Evolutionary conservation across 371 early-diverging fungal genomes (phyloP), one percentile per base, ranked within the genome.

Genomic region (Mortierella sp.): DNA sequence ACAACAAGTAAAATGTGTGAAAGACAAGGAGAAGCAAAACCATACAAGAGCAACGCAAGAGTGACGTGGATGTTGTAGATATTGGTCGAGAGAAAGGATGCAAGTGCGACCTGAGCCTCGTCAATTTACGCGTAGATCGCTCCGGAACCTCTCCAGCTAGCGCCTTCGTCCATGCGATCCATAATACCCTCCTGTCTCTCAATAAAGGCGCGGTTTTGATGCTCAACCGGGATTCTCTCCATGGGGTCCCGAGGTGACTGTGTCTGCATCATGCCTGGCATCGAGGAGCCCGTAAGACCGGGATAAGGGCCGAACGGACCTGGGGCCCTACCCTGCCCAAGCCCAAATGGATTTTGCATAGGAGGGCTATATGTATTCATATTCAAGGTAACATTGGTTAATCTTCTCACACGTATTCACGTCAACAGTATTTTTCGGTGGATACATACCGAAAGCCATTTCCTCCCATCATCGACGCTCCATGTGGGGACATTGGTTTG

Each of bases 151-250:
- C 82, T 79, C 82, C 82, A 82, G 48, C 79, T 79, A 6, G 80
- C 67, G 8, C 69, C 72, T 4, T 80, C 70, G 26, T 84, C 84
- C 60, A 72, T 70, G 31, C 79, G 53, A 14, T 78, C 73, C 61
- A 81, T 59, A 19, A 71, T 41, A 5, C 68, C 84, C 50, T 83
- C 84, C 51, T 70, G 68, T 50, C 80, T 65, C 26, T 73, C 64
- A 26, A 80, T 64, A 53, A 78, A 84, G n/a, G 57, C 69, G 31
- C 79, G 79, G 60, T 83, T 84, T 23, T 79, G 68, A n/a, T 72
- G 68, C 39, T 81, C 83, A 28, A 82, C 81, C n/a, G 78, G 65
- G 24, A 81, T 69, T 19, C 80, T 66, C 41, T 80, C 79, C 63
- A 80, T 56, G 11, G 82, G 73, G 48, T 83, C 85, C 19, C 67